Evolutionary conservation across 2,329 filamentous ascomycete genomes (phyloP).

Genomic region (Hypoxylon sp.): DNA sequence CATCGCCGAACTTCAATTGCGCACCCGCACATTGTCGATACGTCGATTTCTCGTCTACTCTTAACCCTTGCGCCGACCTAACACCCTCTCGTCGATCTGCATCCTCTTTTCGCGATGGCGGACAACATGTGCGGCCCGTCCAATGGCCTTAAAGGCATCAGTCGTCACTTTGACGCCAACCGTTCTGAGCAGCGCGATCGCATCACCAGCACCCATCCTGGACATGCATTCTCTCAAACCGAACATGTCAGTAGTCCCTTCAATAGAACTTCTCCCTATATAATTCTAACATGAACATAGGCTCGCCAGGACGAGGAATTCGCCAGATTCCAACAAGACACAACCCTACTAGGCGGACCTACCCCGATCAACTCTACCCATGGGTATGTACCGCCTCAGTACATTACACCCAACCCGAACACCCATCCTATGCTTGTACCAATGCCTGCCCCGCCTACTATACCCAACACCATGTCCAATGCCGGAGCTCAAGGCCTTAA

Average conservation of each 20-base stretch:
- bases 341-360: not conserved
- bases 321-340: not conserved
- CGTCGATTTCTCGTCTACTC: not conserved
- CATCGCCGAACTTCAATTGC: not conserved
- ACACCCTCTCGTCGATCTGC: not conserved
- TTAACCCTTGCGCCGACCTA: not conserved
- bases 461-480: not conserved
- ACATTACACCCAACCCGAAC: not conserved
- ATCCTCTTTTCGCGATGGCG: conserved; percentile 53
- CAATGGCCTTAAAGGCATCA: conserved; percentile 80
- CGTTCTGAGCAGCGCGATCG: conserved; percentile 80
- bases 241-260: not conserved
- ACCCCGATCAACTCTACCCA: not conserved
- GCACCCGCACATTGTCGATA: not conserved
- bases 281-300: not conserved
- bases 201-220: not conserved
- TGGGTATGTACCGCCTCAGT: not conserved
- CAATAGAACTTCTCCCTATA: not conserved
- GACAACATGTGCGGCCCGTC: conserved; percentile 76
- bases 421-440: not conserved
- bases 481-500: not conserved
- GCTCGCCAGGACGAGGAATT: not conserved
- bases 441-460: not conserved
- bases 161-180: conserved; percentile 78
- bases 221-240: not conserved